Evolutionary conservation across 208 protist genomes (phyloP).

Genomic region (Endotrypanum monterogeii): DNA sequence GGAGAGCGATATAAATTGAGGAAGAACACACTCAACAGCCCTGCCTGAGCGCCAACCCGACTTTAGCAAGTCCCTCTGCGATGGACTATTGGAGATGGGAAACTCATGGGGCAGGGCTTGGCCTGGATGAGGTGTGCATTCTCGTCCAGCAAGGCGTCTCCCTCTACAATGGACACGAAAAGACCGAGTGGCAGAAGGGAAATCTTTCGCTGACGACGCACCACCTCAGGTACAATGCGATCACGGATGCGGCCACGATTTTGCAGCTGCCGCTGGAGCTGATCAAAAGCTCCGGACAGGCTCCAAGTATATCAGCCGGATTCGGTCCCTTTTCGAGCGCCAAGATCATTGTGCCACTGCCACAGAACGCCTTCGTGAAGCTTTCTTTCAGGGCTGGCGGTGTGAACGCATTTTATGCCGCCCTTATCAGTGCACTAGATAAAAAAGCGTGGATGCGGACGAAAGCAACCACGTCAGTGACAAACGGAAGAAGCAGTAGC

Average conservation of each 20-base stretch:
- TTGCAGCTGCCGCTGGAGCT: conserved; percentile 60
- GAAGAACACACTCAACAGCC: not conserved
- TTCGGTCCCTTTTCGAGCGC: conserved; percentile 50
- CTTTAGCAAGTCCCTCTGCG: not conserved
- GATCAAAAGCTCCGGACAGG: conserved; percentile 30
- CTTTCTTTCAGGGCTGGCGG: conserved; percentile 70
- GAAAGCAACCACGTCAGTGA: not conserved
- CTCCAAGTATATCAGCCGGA: conserved; percentile 34
- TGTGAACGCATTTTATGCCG: conserved; percentile 47
- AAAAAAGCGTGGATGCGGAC: conserved; percentile 41
- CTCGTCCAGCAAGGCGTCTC: conserved; percentile 40
- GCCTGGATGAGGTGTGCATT: conserved; percentile 58
- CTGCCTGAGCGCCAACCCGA: not conserved
- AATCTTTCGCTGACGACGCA: conserved; percentile 70
- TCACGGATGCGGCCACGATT: conserved; percentile 20
- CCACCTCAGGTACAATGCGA: conserved; percentile 60
- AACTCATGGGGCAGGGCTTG: conserved; percentile 26
- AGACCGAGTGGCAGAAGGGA: conserved; percentile 59
- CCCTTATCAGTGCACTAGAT: conserved; percentile 40
- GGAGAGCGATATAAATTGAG: no score
- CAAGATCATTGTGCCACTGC: conserved; percentile 68
- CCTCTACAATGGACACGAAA: conserved; percentile 57
- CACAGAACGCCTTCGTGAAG: conserved; percentile 38
- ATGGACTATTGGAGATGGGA: conserved; percentile 70
- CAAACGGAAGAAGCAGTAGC: not conserved